phyloP scores from a whole-genome alignment of 177 flowering plant genomes.

The Telopea speciosissima region DNA sequence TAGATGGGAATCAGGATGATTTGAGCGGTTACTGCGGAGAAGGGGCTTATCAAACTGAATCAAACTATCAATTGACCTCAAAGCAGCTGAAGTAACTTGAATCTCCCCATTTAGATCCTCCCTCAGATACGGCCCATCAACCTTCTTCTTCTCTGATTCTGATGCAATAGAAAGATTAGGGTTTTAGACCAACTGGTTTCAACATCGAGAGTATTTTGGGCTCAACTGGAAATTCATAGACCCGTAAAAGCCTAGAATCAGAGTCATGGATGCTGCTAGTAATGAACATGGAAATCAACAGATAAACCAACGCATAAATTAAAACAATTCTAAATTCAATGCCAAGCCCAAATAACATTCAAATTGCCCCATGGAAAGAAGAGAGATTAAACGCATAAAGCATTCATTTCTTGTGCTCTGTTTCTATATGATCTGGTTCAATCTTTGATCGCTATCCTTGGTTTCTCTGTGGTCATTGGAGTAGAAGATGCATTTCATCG shows the following conservation, averaged over 20 bases:
- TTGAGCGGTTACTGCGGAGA: no score
- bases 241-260: constrained; percentile 63
- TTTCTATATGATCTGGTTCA: no score
- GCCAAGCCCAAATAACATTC: background rate
- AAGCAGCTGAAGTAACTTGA: constrained; percentile 69
- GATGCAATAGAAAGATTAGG: constrained; percentile 28
- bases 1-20: no score
- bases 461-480: no score
- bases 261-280: constrained; percentile 58
- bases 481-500: no score
- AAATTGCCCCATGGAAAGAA: constrained; percentile 1
- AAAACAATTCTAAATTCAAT: background rate
- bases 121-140: constrained; percentile 37
- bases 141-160: constrained; percentile 32
- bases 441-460: no score
- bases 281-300: constrained; percentile 9
- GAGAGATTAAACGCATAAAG: background rate
- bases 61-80: constrained; percentile 88
- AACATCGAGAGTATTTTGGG: constrained; percentile 58
- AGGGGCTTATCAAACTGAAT: constrained; percentile 87
- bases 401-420: no score
- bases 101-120: constrained; percentile 79
- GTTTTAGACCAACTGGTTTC: constrained; percentile 44
- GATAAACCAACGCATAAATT: constrained; percentile 6
- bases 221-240: constrained; percentile 41